phyloP scores from a whole-genome alignment of 2,329 filamentous ascomycete genomes.

The Neobulgaria alba region DNA sequence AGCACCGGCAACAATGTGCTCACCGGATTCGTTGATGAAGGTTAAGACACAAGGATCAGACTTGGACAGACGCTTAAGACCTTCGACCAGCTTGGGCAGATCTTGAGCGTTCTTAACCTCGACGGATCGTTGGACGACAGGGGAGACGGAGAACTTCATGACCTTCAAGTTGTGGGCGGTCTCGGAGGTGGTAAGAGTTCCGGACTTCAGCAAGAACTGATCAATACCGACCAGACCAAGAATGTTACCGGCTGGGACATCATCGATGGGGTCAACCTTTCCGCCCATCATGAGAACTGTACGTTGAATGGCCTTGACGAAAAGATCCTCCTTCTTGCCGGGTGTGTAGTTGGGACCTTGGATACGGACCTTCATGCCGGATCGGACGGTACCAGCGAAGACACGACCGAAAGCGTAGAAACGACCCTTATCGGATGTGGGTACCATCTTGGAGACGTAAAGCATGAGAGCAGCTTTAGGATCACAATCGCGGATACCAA shows the following conservation, averaged over 20 bases:
- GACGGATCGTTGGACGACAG: slow-evolving; percentile 96
- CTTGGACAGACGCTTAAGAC: slow-evolving; percentile 99
- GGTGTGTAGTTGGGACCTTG: slow-evolving; percentile 98
- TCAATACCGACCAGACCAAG: slow-evolving; percentile 98
- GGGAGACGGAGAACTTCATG: slow-evolving; percentile 99
- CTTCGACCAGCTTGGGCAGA: slow-evolving; percentile 98
- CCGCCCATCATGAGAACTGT: slow-evolving; percentile 99
- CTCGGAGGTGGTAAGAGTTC: slow-evolving; percentile 95
- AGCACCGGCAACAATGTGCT: slow-evolving; percentile 98
- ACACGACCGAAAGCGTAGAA: slow-evolving; percentile 99
- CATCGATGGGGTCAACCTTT: slow-evolving; percentile 97
- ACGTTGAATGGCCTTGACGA: slow-evolving; percentile 99
- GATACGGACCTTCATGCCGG: slow-evolving; percentile 99
- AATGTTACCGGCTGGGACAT: slow-evolving; percentile 99
- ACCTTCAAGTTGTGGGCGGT: slow-evolving; percentile 99
- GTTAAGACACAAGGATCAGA: slow-evolving; percentile 98
- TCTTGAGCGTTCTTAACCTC: slow-evolving; percentile 99
- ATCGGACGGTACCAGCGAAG: slow-evolving; percentile 96
- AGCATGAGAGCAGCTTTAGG: slow-evolving; percentile 98
- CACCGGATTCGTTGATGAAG: slow-evolving; percentile 81
- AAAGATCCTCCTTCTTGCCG: slow-evolving; percentile 97
- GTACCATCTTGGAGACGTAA: slow-evolving; percentile 99
- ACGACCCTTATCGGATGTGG: slow-evolving; percentile 98
- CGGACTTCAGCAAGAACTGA: slow-evolving; percentile 99
- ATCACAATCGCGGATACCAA: slow-evolving; percentile 98